Conservation (phyloP, 331 rosid genomes). For the Quercus phellos region DNA sequence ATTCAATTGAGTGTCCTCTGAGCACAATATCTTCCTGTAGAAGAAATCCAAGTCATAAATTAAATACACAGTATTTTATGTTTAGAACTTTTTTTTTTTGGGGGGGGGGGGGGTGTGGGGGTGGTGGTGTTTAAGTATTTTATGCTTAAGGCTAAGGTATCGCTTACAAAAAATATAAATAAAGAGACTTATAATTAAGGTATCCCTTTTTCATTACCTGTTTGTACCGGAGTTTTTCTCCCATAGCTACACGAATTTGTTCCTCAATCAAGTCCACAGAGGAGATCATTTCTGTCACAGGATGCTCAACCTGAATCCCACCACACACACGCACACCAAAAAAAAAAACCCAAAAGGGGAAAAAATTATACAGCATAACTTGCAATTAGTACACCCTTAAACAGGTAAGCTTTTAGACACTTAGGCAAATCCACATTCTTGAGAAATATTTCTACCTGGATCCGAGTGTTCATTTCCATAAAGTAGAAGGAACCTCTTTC, state of each 20-base stretch:
- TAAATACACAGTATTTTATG: constrained; percentile 8
- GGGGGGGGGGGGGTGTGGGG: too few relatives aligned
- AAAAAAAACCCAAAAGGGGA: background rate
- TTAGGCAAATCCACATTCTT: background rate
- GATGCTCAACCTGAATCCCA: constrained; percentile 81
- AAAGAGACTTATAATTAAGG: constrained; percentile 2
- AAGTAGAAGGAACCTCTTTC: constrained; percentile 98
- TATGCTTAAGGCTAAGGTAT: background rate
- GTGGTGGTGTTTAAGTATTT: too few relatives aligned
- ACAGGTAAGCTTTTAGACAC: background rate
- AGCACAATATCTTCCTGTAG: constrained; percentile 92
- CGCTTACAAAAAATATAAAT: too few relatives aligned
- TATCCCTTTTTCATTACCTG: constrained; percentile 51
- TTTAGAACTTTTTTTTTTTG: background rate
- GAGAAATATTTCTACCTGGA: constrained; percentile 60
- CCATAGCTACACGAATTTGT: constrained; percentile 91
- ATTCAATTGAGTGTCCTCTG: constrained; percentile 94
- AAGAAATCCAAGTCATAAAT: constrained; percentile 15
- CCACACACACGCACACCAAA: background rate
- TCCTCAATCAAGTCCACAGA: constrained; percentile 96
- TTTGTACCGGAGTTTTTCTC: constrained; percentile 69
- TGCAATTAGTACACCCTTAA: background rate
- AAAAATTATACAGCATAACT: background rate
- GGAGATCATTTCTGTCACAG: constrained; percentile 98
- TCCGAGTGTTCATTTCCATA: constrained; percentile 99